Evolutionary conservation across 2,329 filamentous ascomycete genomes (phyloP), one percentile per base, ranked within the genome.

Genomic region (Aureobasidium sp.): DNA sequence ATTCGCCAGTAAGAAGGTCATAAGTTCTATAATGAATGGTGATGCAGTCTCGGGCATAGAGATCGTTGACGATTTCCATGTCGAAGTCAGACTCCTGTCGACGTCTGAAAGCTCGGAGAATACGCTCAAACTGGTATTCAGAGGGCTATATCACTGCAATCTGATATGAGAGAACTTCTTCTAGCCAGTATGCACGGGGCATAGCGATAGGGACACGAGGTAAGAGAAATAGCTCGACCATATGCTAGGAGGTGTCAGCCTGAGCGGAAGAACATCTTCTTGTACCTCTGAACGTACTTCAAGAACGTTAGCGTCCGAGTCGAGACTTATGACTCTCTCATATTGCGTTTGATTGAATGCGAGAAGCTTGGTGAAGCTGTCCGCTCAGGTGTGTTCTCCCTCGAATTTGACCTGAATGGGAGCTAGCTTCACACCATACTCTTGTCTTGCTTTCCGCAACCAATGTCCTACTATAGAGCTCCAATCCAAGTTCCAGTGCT

Each of bases 201-300:
- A 90, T 86, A 2, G 87, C 87, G 5, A 87, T 80, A 1, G 81
- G 76, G 1, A 80, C 79, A 1, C 75, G 71, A 0, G 87, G 88
- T 1, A 88, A 76, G 32, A 87, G 80, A 73, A 91, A 91, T 0
- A 90, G 78, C 61, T 90, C 87, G 67, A 91, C 88, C 78, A 90
- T 82, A 26, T 44, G 41, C 41, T 44, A 44, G 41, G 41, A 44
- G 41, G 41, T 44, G 41, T 44, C 41, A 44, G 41, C 41, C n/a
- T 44, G 5, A 44, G n/a, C 8, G n/a, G n/a, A 44, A 44, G 41
- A 26, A 44, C n/a, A 44, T 20, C 41, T 44, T 20, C 13, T 44
- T 44, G 41, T 20, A 9, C 41, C 8, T 44, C n/a, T 26, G n/a
- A 44, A 44, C 41, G n/a, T 82, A 63, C 61, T 63, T 85, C 77